A percentile compares a stretch with the other conserved stretches of the same genome.
Evolutionary conservation across 2,329 filamentous ascomycete genomes (phyloP).

Genomic region (Raffaelea albimanens): DNA sequence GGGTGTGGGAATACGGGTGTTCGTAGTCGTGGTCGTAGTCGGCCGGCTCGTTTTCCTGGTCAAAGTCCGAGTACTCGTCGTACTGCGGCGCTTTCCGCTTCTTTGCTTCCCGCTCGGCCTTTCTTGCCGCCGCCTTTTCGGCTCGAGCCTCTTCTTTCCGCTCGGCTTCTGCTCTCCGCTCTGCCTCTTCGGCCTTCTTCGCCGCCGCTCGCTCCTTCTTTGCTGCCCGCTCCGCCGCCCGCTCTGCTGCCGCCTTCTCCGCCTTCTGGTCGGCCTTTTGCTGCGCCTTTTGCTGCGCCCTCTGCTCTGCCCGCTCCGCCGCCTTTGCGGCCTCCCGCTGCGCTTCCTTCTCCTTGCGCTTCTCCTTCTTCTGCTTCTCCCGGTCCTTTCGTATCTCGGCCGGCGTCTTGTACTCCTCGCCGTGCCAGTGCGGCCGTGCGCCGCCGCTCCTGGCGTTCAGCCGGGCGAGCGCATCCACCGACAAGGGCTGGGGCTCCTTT

Average conservation of each 20-base stretch:
- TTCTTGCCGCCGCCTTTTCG: too few relatives aligned
- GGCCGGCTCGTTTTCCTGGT: background rate
- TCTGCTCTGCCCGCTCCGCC: conserved; percentile 1
- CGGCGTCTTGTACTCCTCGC: conserved; percentile 1
- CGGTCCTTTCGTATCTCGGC: background rate
- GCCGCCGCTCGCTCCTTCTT: conserved; percentile 2
- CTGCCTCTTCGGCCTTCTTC: background rate
- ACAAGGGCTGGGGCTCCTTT: conserved; percentile 12
- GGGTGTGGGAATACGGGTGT: conserved; percentile 1
- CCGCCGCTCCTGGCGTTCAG: conserved; percentile 13
- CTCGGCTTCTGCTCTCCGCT: too few relatives aligned
- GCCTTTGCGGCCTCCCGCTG: background rate
- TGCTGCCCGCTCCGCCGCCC: background rate
- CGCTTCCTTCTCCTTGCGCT: background rate
- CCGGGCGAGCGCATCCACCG: conserved; percentile 17
- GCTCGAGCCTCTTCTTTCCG: too few relatives aligned
- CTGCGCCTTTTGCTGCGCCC: conserved; percentile 4
- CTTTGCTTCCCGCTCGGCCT: too few relatives aligned
- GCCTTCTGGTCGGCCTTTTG: conserved; percentile 1
- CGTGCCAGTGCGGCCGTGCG: conserved; percentile 6
- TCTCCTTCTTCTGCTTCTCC: conserved; percentile 3
- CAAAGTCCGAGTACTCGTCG: too few relatives aligned
- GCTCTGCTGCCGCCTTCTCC: background rate
- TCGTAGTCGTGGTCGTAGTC: background rate
- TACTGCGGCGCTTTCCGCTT: too few relatives aligned